Evolutionary conservation across 1,284 basidiomycete species (phyloP).

Genomic region (Boletus semigastroideus): DNA sequence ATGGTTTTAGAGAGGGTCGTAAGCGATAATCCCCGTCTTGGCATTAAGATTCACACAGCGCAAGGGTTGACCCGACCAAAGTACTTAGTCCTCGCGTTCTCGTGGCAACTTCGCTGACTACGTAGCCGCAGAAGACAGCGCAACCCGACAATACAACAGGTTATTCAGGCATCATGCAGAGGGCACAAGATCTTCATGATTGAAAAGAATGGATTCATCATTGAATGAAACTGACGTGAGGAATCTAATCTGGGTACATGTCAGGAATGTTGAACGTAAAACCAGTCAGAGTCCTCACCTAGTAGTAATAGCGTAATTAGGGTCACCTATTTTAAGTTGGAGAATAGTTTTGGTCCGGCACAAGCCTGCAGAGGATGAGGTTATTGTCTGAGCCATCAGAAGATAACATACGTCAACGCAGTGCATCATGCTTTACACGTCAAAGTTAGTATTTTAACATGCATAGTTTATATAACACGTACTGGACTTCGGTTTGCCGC

Average conservation of each 20-base stretch:
- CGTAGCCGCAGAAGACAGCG: not conserved
- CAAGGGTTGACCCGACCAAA: too few species aligned
- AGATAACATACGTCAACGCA: slow-evolving; percentile 72
- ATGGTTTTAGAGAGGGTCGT: too few species aligned
- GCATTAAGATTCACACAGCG: too few species aligned
- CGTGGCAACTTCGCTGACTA: not conserved
- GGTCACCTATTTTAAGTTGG: slow-evolving; percentile 51
- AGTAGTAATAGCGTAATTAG: slow-evolving; percentile 8
- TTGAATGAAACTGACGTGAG: not conserved
- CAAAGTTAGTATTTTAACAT: slow-evolving; percentile 8
- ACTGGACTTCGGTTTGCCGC: slow-evolving; percentile 56
- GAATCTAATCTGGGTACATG: slow-evolving; percentile 18
- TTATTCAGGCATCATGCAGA: not conserved
- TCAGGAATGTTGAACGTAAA: slow-evolving; percentile 1
- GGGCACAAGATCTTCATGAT: too few species aligned
- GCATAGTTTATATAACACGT: slow-evolving; percentile 31
- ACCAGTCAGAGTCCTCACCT: slow-evolving; percentile 14
- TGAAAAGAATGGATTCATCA: slow-evolving; percentile 10
- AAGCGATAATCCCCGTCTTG: too few species aligned
- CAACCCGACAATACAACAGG: not conserved
- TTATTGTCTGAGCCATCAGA: not conserved
- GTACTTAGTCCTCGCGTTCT: too few species aligned
- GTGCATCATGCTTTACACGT: slow-evolving; percentile 75
- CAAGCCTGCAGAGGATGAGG: slow-evolving; percentile 46
- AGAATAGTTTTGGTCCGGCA: slow-evolving; percentile 80